Percentiles rank a stretch among this genome's conserved stretches.
Conservation (phyloP, 2,329 filamentous ascomycete genomes). For the Phaeosphaeriaceae sp. region DNA sequence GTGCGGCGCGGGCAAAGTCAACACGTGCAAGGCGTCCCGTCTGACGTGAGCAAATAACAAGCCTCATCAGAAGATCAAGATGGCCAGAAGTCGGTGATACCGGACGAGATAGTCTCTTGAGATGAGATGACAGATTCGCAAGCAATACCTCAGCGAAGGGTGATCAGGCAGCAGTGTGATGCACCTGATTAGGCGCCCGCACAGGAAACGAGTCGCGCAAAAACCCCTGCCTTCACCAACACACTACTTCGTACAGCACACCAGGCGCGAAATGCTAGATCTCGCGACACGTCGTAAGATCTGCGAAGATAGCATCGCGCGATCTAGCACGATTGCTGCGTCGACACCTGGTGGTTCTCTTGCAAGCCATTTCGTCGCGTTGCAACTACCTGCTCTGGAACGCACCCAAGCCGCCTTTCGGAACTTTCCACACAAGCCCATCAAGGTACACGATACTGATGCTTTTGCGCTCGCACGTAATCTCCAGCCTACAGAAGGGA, state of each 20-base stretch:
- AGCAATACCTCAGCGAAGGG: neutral
- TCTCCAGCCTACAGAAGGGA: slow-evolving; percentile 7
- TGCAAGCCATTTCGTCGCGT: slow-evolving; percentile 19
- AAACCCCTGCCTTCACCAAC: neutral
- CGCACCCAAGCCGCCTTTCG: slow-evolving; percentile 10
- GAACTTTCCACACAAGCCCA: slow-evolving; percentile 11
- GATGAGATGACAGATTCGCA: no score
- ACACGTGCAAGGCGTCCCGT: neutral
- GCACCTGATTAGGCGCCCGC: neutral
- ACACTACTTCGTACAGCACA: neutral
- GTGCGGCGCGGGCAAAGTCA: neutral
- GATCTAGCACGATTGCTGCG: slow-evolving; percentile 15
- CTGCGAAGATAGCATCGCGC: slow-evolving; percentile 29
- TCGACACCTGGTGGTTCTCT: slow-evolving; percentile 20
- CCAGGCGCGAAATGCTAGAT: slow-evolving; percentile 15
- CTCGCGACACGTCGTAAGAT: slow-evolving; percentile 24
- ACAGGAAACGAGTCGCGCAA: no score
- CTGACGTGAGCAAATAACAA: neutral
- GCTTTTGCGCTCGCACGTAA: slow-evolving; percentile 24
- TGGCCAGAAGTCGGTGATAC: neutral
- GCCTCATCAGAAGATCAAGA: neutral
- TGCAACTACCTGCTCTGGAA: slow-evolving; percentile 20
- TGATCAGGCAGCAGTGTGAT: neutral
- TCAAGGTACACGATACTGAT: slow-evolving; percentile 25
- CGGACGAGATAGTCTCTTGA: no score